Evolutionary conservation across 2,329 filamentous ascomycete genomes (phyloP), one percentile per base, ranked within the genome.

Genomic region (Epichloe gansuensis): DNA sequence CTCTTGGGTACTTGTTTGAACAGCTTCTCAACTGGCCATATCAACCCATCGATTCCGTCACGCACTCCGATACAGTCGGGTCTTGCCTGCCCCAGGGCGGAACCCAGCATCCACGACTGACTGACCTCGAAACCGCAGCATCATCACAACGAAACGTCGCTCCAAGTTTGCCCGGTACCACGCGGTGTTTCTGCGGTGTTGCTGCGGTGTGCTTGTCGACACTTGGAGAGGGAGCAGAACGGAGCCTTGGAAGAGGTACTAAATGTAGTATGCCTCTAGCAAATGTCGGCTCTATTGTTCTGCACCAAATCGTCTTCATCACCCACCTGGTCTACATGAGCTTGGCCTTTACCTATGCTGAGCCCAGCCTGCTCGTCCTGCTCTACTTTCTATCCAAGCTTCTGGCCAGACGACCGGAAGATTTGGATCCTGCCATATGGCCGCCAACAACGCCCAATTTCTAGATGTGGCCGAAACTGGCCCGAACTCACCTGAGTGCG

Each of bases 281-380:
- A 60, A 73, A 78, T 65, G 62, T 79, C 28, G 75, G 75, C 48
- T 72, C 75, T n/a, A 65, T 76, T 37, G 62, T 78, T 56, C 66
- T 78, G 49, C 69, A 76, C 58, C 68, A 77, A 57, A 66, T 77
- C 51, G 73, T 78, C 59, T 79, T 79, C 61, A 65, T 79, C 57
- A 75, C 73, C 42, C 76, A 75, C 50, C 66, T 79, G 52, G 69
- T 76, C 55, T 77, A 78, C 62, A 74, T 78, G 60, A 72, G 71
- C 60, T 72, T 75, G 55, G 74, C 73, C 53, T 68, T 79, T 54
- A 67, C 73, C 17, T 68, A 74, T 55, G 70, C 74, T 51, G 74
- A 77, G 54, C 72, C 75, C 15, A 66, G 73, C 46, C 55, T 73
- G 9, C 65, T 78, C 28, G 64, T 76, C 46, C 61, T 64, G 25